Percentiles rank a stretch among this genome's conserved stretches.
phyloP scores from a whole-genome alignment of 805 yeast genomes.

The Candida ovalis region DNA sequence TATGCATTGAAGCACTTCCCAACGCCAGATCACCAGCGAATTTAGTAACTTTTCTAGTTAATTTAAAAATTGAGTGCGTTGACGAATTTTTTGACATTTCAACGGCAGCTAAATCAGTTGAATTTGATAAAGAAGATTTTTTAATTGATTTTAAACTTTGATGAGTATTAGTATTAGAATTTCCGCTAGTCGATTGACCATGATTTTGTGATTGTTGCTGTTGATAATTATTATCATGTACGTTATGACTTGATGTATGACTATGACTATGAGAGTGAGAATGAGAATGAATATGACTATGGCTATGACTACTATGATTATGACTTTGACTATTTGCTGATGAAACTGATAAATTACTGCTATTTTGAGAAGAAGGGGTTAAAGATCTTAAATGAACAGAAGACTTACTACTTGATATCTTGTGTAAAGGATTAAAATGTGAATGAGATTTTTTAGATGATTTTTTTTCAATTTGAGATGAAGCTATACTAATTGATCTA shows the following conservation, averaged over 20 bases:
- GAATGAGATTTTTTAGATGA: conserved; percentile 2
- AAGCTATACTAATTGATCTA: background rate
- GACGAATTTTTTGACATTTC: conserved; percentile 13
- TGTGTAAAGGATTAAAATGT: conserved; percentile 8
- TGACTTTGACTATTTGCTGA: background rate
- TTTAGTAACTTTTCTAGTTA: conserved; percentile 27
- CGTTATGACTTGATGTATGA: no score
- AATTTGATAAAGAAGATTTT: background rate
- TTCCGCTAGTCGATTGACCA: background rate
- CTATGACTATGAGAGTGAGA: background rate
- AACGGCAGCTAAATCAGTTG: background rate
- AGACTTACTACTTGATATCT: background rate
- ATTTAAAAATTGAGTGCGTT: conserved; percentile 13
- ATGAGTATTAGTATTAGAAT: background rate
- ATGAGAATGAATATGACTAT: background rate
- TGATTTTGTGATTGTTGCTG: background rate
- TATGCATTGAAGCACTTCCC: conserved; percentile 19
- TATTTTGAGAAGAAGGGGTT: background rate
- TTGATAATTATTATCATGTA: no score
- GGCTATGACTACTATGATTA: background rate
- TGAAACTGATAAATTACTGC: background rate
- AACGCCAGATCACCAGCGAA: conserved; percentile 32
- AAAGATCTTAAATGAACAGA: background rate
- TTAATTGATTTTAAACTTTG: background rate
- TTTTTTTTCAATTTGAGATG: background rate